Evolutionary conservation across 208 protist genomes (phyloP), one percentile per base, ranked within the genome.

Genomic region (Trypanosoma boissoni): DNA sequence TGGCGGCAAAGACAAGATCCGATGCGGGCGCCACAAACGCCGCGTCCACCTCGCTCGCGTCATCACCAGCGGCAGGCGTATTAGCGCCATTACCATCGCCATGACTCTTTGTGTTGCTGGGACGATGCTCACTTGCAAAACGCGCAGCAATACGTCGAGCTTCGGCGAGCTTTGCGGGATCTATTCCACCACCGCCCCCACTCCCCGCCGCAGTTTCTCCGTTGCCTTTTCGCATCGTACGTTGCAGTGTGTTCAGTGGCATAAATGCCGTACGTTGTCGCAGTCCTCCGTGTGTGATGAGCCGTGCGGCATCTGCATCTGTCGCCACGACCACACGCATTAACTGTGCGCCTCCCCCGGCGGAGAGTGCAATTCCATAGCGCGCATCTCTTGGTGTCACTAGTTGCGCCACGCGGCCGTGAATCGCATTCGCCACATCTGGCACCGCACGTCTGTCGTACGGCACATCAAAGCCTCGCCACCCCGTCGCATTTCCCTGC

Each of bases 241-340:
- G 55, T 32, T 57, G 16, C 41, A 99, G 92, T 39, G 97, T 94
- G 72, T 99, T 98, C 5, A 99, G 80, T n/a, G 99, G 98, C 18
- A 99, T 83, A 68, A 99, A 96, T 3, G 98, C 98, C 0, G 98
- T 97, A 29, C 98, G 81, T 45, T 92, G 76, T 18, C 88, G 85
- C 26, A 99, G 78, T 18, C 91, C 65, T 54, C 88, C 91, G 21
- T 91, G 80, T 44, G 73, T 37, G 14, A 99, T 89, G 23, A 99
- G 79, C 20, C 80, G 54, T 51, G 96, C 88, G 14, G 91, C 98
- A 5, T 90, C 96, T 16, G 76, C 51, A 43, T 98, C 97, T 48
- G 52, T 94, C 36, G 96, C 86, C n/a, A 99, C 92, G 20, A 99
- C 84, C 18, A 99, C 86, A 42, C 98, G 91, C 66, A 98, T 90